A percentile compares a stretch with the other conserved stretches of the same genome.
Evolutionary conservation across 768 basidiomycete species (phyloP).

Genomic region (Multifurca ochricompacta): DNA sequence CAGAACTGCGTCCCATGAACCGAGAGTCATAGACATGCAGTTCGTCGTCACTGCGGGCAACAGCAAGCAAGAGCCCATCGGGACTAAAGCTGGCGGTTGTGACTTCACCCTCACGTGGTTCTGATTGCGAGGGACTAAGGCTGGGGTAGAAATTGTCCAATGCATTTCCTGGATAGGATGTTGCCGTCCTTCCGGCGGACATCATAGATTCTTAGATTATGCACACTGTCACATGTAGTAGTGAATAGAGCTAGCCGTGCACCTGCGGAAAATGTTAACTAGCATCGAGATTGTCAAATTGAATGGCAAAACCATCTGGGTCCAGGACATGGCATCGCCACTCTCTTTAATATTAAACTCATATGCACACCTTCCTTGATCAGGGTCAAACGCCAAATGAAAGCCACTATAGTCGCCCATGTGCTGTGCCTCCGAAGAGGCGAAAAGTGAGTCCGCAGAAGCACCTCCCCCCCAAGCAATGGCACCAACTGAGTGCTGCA

Average conservation of each 20-base stretch:
- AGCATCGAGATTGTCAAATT: too few relatives aligned
- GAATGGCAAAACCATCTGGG: constrained; percentile 7
- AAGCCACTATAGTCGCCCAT: constrained; percentile 6
- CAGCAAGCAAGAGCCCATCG: constrained; percentile 14
- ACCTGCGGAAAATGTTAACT: background rate
- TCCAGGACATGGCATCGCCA: constrained; percentile 20
- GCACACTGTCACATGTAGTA: background rate
- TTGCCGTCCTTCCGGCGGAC: constrained; percentile 6
- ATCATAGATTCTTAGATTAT: constrained; percentile 15
- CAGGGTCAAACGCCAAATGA: constrained; percentile 15
- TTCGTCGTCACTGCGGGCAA: constrained; percentile 19
- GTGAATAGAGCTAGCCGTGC: constrained; percentile 15
- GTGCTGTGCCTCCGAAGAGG: constrained; percentile 18
- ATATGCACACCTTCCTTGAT: constrained; percentile 1
- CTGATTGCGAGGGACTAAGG: too few relatives aligned
- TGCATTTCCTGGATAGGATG: background rate
- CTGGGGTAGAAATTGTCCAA: background rate
- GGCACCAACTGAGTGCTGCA: constrained; percentile 14
- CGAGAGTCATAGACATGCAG: constrained; percentile 19
- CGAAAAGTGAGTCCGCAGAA: constrained; percentile 14
- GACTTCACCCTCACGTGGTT: constrained; percentile 13
- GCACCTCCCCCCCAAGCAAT: constrained; percentile 13
- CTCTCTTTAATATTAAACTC: constrained; percentile 8
- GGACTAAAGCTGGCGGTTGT: constrained; percentile 16
- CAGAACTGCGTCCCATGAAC: constrained; percentile 6